Evolutionary conservation across 176 grass and related monocot genomes (phyloP).

Genomic region (Cenchrus purpureus): DNA sequence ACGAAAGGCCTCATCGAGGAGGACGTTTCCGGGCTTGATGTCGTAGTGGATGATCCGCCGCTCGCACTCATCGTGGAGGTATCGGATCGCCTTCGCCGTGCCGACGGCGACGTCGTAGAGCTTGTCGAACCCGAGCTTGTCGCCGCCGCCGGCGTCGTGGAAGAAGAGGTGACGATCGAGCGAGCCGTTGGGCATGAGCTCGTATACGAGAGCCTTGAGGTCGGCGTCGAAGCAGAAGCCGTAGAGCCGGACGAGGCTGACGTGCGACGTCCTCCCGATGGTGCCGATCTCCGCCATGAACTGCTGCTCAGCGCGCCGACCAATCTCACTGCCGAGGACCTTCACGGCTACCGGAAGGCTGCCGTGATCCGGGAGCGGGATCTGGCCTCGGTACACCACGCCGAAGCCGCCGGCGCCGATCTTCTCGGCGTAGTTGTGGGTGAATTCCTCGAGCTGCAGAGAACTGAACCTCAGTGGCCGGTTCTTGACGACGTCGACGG

Average conservation of each 20-base stretch:
- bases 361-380: background rate
- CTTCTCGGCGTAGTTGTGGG: constrained; percentile 25
- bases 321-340: constrained; percentile 26
- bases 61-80: constrained; percentile 49
- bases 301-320: constrained; percentile 33
- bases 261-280: constrained; percentile 34
- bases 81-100: constrained; percentile 45
- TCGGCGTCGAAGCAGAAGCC: constrained; percentile 47
- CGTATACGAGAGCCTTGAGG: constrained; percentile 44
- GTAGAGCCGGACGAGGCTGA: constrained; percentile 39
- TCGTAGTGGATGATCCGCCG: constrained; percentile 48
- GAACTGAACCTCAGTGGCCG: constrained; percentile 31
- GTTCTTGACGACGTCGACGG: constrained; percentile 32
- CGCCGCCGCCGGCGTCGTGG: background rate
- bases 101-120: constrained; percentile 43
- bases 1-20: constrained; percentile 19
- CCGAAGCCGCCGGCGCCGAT: constrained; percentile 50
- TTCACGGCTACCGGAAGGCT: constrained; percentile 37
- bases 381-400: constrained; percentile 29
- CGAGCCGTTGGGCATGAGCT: constrained; percentile 43
- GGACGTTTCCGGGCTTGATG: constrained; percentile 48
- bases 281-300: constrained; percentile 48
- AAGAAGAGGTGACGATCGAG: constrained; percentile 30
- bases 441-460: constrained; percentile 24
- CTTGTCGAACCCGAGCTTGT: background rate